A percentile compares a stretch with the other conserved stretches of the same genome.
phyloP scores from a whole-genome alignment of 805 yeast species.

The Candida rishiriensis region DNA sequence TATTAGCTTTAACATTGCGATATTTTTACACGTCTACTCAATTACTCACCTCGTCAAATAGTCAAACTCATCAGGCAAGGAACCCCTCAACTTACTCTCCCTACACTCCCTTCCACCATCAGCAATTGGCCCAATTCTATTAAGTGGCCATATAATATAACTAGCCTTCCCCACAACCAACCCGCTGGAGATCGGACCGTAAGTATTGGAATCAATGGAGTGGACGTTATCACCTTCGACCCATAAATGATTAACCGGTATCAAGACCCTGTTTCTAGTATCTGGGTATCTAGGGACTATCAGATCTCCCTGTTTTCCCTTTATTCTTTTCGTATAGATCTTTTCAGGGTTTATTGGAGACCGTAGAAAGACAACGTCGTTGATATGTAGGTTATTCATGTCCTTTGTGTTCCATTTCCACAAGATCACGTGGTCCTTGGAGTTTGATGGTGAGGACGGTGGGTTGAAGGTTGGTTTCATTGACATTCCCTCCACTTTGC shows the following conservation, averaged over 20 bases:
- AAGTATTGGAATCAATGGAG: constrained; percentile 79
- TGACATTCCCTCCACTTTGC: constrained; percentile 72
- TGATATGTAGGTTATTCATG: constrained; percentile 43
- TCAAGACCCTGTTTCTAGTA: constrained; percentile 52
- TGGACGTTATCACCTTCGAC: constrained; percentile 90
- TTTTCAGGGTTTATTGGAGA: constrained; percentile 79
- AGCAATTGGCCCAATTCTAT: constrained; percentile 47
- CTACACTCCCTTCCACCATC: constrained; percentile 52
- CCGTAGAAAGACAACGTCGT: constrained; percentile 73
- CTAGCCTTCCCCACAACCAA: constrained; percentile 74
- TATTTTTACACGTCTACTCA: too few species aligned
- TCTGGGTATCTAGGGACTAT: constrained; percentile 61
- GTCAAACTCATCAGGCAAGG: too few species aligned
- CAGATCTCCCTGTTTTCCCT: constrained; percentile 70
- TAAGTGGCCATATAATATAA: constrained; percentile 64
- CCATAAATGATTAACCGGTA: constrained; percentile 87
- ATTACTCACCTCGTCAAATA: too few species aligned
- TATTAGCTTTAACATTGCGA: too few species aligned
- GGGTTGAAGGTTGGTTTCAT: constrained; percentile 92
- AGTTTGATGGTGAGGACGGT: constrained; percentile 31
- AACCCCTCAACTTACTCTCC: constrained; percentile 14
- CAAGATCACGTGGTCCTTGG: constrained; percentile 60
- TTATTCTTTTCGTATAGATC: constrained; percentile 73
- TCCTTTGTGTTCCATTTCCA: constrained; percentile 57
- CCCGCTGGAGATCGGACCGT: constrained; percentile 85